Evolutionary conservation across 108 stramenopile genomes (phyloP).

Genomic region (Nitzschia inconspicua): DNA sequence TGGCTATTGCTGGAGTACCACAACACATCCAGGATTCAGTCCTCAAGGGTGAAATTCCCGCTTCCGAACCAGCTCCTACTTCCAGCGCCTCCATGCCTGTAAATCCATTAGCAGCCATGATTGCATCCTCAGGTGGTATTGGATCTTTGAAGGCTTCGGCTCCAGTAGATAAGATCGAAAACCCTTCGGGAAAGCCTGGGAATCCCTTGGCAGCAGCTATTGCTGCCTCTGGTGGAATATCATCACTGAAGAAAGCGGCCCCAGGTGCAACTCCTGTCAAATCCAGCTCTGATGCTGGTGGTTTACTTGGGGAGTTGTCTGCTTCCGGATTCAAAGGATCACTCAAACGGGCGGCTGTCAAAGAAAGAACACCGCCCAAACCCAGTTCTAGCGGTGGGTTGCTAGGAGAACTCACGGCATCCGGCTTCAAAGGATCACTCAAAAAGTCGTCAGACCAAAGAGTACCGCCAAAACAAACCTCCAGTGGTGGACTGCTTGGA

Average conservation of each 20-base stretch:
- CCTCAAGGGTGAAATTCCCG: constrained; percentile 15
- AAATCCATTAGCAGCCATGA: constrained; percentile 6
- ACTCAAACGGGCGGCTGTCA: background rate
- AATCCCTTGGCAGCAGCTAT: constrained; percentile 13
- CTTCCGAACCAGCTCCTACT: constrained; percentile 1
- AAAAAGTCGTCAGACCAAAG: too few species aligned
- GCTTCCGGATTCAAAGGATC: background rate
- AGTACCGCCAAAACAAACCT: too few species aligned
- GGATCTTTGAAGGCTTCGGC: background rate
- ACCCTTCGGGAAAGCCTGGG: background rate
- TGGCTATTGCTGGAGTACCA: constrained; percentile 17
- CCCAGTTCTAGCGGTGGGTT: background rate
- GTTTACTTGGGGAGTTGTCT: background rate
- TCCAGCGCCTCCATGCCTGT: background rate
- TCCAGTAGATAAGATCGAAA: background rate
- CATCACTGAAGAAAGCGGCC: constrained; percentile 5
- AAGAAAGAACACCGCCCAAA: too few species aligned
- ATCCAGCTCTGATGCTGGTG: background rate
- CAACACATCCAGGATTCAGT: constrained; percentile 25
- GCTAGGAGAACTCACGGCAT: background rate
- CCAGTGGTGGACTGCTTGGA: too few species aligned
- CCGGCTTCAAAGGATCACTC: too few species aligned
- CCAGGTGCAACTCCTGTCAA: too few species aligned
- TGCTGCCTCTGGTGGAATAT: constrained; percentile 13
- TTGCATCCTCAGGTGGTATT: constrained; percentile 8